These are phyloP conservation scores for Rhamnella rubrinervis DNA, from an alignment of 331 rosid genomes.

Conservation along the genomic window DNA sequence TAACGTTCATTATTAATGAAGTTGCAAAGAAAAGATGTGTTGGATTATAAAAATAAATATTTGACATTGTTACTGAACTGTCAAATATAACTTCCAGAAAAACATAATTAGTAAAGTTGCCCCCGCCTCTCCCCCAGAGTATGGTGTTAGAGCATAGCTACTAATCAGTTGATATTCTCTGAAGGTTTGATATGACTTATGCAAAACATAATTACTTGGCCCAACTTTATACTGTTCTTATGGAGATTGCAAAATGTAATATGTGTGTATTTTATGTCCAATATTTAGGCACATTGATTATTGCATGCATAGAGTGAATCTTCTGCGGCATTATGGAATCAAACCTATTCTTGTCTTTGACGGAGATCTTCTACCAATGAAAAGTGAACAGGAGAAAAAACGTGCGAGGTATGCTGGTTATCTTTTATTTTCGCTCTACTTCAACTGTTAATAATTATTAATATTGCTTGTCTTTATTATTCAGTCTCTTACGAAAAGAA, in stretches of 20 bases:
- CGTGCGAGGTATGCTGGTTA: constrained; percentile 63
- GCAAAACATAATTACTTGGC: not conserved
- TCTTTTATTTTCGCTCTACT: constrained; percentile 3
- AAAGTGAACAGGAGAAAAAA: constrained; percentile 86
- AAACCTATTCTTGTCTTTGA: constrained; percentile 91
- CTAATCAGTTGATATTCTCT: not conserved
- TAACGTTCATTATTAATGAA: no score
- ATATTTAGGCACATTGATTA: constrained; percentile 83
- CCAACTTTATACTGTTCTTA: no score
- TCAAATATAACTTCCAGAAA: no score
- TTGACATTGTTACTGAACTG: no score
- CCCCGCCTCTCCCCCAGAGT: no score
- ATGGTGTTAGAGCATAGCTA: not conserved
- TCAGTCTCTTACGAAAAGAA: no score
- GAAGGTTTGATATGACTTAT: not conserved
- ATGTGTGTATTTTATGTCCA: constrained; percentile 2
- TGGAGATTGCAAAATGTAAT: no score
- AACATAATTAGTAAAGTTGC: no score
- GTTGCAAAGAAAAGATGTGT: no score
- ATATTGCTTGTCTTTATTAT: no score
- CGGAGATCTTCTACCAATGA: constrained; percentile 95
- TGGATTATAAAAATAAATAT: no score
- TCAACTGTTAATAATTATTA: no score
- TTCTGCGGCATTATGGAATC: constrained; percentile 70
- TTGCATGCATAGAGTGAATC: constrained; percentile 92